Percentiles rank a stretch among this genome's conserved stretches.
phyloP scores from a whole-genome alignment of 2,329 filamentous ascomycete genomes.

The Didymella pinodella region DNA sequence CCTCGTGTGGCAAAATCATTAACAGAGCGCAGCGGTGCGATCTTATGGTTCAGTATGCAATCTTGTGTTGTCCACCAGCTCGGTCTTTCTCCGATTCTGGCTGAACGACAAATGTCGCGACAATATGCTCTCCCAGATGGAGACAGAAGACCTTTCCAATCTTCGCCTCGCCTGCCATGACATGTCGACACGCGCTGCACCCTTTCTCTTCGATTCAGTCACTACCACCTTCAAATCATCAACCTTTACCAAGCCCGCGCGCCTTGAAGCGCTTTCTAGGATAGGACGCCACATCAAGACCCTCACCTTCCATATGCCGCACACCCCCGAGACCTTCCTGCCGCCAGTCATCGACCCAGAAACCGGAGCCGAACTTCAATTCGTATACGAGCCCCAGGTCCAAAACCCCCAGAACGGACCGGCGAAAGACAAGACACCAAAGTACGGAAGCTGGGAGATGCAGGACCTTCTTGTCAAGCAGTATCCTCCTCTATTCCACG shows the following conservation, averaged over 20 bases:
- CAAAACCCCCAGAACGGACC: slow-evolving; percentile 63
- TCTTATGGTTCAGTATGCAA: slow-evolving; percentile 59
- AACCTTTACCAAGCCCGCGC: slow-evolving; percentile 76
- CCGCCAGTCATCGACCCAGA: slow-evolving; percentile 82
- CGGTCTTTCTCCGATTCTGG: slow-evolving; percentile 60
- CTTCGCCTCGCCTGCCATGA: slow-evolving; percentile 74
- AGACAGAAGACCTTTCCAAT: slow-evolving; percentile 53
- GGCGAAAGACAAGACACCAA: slow-evolving; percentile 68
- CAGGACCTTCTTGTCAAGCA: slow-evolving; percentile 84
- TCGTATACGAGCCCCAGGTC: slow-evolving; percentile 80
- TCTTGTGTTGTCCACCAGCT: slow-evolving; percentile 58
- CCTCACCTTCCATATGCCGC: slow-evolving; percentile 78
- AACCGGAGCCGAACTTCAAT: slow-evolving; percentile 79
- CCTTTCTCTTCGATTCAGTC: slow-evolving; percentile 72
- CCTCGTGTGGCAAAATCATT: slow-evolving; percentile 25
- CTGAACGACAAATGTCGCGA: slow-evolving; percentile 58
- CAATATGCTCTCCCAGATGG: slow-evolving; percentile 53
- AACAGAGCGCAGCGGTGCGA: slow-evolving; percentile 50
- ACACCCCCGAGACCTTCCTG: slow-evolving; percentile 79
- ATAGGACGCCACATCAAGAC: slow-evolving; percentile 82
- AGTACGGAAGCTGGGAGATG: slow-evolving; percentile 81
- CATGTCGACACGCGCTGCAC: slow-evolving; percentile 74
- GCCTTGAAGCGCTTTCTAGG: slow-evolving; percentile 76
- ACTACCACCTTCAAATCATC: slow-evolving; percentile 75
- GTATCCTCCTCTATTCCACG: slow-evolving; percentile 88